Evolutionary conservation across 2,329 filamentous ascomycete species (phyloP).

Genomic region (Hypocrella siamensis): DNA sequence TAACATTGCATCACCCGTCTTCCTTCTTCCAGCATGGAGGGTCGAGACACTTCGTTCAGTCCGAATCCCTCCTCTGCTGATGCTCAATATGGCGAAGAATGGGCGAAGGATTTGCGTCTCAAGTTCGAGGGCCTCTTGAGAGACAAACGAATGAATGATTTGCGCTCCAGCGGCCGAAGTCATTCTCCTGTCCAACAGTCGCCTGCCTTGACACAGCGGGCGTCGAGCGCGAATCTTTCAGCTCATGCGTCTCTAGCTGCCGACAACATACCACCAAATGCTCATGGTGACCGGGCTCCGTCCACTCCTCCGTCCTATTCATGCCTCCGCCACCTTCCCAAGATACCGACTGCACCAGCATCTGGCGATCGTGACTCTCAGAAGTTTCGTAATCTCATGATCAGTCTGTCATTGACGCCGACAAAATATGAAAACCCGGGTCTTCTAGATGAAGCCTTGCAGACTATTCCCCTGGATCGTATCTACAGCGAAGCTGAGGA

Average conservation of each 20-base stretch:
- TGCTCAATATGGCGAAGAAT: constrained; percentile 48
- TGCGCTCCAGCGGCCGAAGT: constrained; percentile 38
- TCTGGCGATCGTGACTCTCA: constrained; percentile 47
- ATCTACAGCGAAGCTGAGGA: constrained; percentile 93
- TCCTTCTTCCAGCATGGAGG: constrained; percentile 17
- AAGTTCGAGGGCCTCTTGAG: constrained; percentile 80
- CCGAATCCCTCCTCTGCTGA: constrained; percentile 11
- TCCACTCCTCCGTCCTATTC: constrained; percentile 30
- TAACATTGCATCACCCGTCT: background rate
- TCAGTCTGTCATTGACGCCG: constrained; percentile 75
- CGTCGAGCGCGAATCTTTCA: constrained; percentile 32
- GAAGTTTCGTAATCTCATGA: constrained; percentile 67
- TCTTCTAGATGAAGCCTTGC: constrained; percentile 78
- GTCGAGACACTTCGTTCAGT: constrained; percentile 18
- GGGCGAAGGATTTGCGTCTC: constrained; percentile 63
- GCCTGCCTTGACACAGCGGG: constrained; percentile 33
- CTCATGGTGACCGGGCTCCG: constrained; percentile 18
- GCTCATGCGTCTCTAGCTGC: constrained; percentile 21
- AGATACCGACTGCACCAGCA: constrained; percentile 57
- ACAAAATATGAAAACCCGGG: constrained; percentile 95
- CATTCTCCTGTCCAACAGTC: constrained; percentile 44
- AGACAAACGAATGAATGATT: constrained; percentile 73
- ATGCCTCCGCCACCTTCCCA: constrained; percentile 32
- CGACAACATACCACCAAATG: constrained; percentile 29
- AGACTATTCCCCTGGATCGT: constrained; percentile 72